Evolutionary conservation across 768 basidiomycete genomes (phyloP).

Genomic region (Cantharellus cinnabarinus): DNA sequence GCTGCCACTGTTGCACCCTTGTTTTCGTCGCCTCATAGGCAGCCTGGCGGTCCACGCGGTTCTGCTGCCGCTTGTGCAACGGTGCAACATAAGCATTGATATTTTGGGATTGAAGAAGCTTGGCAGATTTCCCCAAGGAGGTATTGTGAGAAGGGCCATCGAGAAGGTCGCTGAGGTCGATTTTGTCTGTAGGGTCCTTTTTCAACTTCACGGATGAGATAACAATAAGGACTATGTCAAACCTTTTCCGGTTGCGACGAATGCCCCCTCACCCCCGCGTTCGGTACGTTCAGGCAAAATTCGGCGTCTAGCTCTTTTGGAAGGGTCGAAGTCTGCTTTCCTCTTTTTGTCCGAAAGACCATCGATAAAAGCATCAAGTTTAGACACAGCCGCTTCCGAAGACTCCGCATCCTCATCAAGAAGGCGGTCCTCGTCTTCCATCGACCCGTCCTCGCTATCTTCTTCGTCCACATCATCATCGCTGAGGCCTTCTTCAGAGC

Average conservation of each 20-base stretch:
- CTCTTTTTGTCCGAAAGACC: slow-evolving; percentile 49
- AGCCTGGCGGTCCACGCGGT: slow-evolving; percentile 77
- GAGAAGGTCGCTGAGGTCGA: slow-evolving; percentile 32
- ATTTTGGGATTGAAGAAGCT: slow-evolving; percentile 37
- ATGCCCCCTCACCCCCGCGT: slow-evolving; percentile 65
- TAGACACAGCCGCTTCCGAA: slow-evolving; percentile 28
- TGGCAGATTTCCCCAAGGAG: slow-evolving; percentile 50
- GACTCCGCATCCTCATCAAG: slow-evolving; percentile 29
- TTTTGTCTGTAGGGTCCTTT: slow-evolving; percentile 41
- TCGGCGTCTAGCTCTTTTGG: slow-evolving; percentile 29
- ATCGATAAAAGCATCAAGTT: slow-evolving; percentile 55
- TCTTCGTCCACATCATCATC: slow-evolving; percentile 27
- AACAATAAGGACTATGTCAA: neutral
- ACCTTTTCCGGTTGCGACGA: slow-evolving; percentile 28
- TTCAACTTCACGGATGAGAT: slow-evolving; percentile 15
- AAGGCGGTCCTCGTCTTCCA: slow-evolving; percentile 29
- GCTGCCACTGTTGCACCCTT: slow-evolving; percentile 86
- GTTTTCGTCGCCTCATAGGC: slow-evolving; percentile 86
- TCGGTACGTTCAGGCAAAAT: slow-evolving; percentile 53
- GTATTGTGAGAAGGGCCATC: slow-evolving; percentile 24
- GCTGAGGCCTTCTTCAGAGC: slow-evolving; percentile 20
- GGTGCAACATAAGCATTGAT: slow-evolving; percentile 55
- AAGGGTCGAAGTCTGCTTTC: slow-evolving; percentile 29
- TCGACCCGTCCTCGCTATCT: slow-evolving; percentile 24
- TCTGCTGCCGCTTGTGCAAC: slow-evolving; percentile 67